Evolutionary conservation across 371 early-diverging fungal genomes (phyloP).

Genomic region (Syncephalis plumigaleata): DNA sequence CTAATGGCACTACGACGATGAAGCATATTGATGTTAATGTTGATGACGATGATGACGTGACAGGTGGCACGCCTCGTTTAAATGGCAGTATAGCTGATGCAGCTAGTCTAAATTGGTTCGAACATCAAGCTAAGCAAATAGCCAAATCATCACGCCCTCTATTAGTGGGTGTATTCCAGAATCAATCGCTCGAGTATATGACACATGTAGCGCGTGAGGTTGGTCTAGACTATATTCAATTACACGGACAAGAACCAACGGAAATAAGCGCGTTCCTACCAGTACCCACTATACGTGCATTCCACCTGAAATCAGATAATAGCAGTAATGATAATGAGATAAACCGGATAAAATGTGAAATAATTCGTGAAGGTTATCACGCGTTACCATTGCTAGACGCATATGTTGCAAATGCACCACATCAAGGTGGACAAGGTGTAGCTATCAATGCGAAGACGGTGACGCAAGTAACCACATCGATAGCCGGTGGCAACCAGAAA

Average conservation of each 20-base stretch:
- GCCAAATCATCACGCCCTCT: conserved; percentile 42
- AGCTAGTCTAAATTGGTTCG: conserved; percentile 31
- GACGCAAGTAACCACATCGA: conserved; percentile 22
- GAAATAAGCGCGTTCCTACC: conserved; percentile 45
- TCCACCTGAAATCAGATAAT: conserved; percentile 42
- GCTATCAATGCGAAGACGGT: conserved; percentile 71
- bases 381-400: conserved; percentile 52
- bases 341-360: conserved; percentile 15
- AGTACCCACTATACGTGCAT: conserved; percentile 75
- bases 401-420: conserved; percentile 35
- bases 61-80: neutral
- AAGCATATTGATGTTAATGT: no score
- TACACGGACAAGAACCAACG: conserved; percentile 72
- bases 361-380: conserved; percentile 21
- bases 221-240: conserved; percentile 77
- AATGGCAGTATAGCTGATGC: neutral
- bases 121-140: conserved; percentile 23
- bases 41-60: conserved; percentile 14
- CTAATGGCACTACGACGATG: no score
- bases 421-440: conserved; percentile 52
- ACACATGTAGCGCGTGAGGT: conserved; percentile 34
- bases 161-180: conserved; percentile 85
- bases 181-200: conserved; percentile 62
- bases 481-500: neutral
- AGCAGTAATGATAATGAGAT: conserved; percentile 19